Evolutionary conservation across 148 eudicot species (phyloP).

Genomic region (Rhododendron kiyosumense): DNA sequence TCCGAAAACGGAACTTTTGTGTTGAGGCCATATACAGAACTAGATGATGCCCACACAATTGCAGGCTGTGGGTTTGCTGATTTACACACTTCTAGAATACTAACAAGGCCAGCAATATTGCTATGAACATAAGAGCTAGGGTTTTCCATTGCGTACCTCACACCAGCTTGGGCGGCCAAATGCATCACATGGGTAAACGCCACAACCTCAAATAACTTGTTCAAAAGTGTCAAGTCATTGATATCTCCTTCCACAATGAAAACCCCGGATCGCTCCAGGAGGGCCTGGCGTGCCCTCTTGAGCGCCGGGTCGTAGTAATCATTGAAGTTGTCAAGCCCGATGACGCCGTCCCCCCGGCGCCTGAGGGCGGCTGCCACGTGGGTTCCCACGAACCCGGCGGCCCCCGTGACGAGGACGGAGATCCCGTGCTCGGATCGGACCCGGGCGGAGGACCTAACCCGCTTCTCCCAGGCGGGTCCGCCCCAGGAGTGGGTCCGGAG

Average conservation of each 20-base stretch:
- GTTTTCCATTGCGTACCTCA: constrained; percentile 78
- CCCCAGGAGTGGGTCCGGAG: constrained; percentile 59
- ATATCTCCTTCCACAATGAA: constrained; percentile 85
- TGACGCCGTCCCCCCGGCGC: constrained; percentile 69
- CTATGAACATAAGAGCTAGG: constrained; percentile 80
- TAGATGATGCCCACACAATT: constrained; percentile 82
- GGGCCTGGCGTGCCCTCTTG: constrained; percentile 58
- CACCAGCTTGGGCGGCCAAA: constrained; percentile 85
- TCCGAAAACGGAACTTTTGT: constrained; percentile 74
- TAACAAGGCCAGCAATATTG: constrained; percentile 76
- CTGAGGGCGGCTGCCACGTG: constrained; percentile 70
- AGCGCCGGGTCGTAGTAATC: constrained; percentile 72
- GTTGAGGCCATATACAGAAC: constrained; percentile 77
- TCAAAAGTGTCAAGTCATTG: constrained; percentile 49
- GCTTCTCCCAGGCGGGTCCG: constrained; percentile 66
- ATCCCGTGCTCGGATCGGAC: constrained; percentile 52
- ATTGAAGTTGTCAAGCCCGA: constrained; percentile 76
- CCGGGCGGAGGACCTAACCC: constrained; percentile 52
- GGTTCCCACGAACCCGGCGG: constrained; percentile 80
- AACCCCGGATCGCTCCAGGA: constrained; percentile 53
- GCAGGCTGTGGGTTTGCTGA: constrained; percentile 69
- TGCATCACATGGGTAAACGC: constrained; percentile 82
- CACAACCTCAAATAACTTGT: constrained; percentile 62
- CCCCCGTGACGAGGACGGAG: constrained; percentile 77
- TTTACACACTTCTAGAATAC: constrained; percentile 67